Base-by-base conservation (phyloP, 2,329 filamentous ascomycete species). In the Nemania serpens region DNA sequence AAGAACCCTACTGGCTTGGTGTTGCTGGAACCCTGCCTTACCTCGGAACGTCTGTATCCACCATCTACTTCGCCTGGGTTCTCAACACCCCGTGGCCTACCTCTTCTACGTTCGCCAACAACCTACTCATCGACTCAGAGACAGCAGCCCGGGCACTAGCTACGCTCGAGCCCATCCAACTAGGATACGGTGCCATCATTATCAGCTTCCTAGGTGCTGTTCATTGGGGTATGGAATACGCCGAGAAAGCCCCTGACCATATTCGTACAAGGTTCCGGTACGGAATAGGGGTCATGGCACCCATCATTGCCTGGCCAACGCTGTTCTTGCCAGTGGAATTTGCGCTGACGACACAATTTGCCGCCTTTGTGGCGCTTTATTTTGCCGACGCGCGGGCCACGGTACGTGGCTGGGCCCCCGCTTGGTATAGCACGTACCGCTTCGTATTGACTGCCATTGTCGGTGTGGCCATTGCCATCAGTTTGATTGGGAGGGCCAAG, bases 151-250 rank as follows among this genome's bases (percentile, higher is more conserved):
- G 90, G 22, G 80, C 92, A 57, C 82, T 97, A 10, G 84, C 88
- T 66, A 75, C 92, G 15, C 81, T 97, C 33, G 93, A 97, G 78
- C 93, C 93, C 12, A 78, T 97, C 55, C 94, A 97, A 76, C 84
- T 97, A 56, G 93, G 92, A 61, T 97, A 96, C 70, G 93, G 94
- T 57, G 94, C 93, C 49, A 87, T 96, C 59, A 95, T 97, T 70
- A 90, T 97, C 69, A 96, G 93, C 29, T 97, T 97, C 82, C 85
- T 97, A 1, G 94, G 94, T 46, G 93, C 93, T 36, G 88, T 97
- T 70, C 94, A 97, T 77, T 97, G 85, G 94, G 93, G 93, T 58
- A 82, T 97, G 17, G 93, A 97, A 77, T 96, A 89, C 75, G 90
- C 90, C 52, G 84, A 84, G 79, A 89, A 78, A 88, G 82, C 75